Base-by-base conservation (phyloP, 1,284 basidiomycete genomes). In the Ceratorhiza oryzae-sativae region DNA sequence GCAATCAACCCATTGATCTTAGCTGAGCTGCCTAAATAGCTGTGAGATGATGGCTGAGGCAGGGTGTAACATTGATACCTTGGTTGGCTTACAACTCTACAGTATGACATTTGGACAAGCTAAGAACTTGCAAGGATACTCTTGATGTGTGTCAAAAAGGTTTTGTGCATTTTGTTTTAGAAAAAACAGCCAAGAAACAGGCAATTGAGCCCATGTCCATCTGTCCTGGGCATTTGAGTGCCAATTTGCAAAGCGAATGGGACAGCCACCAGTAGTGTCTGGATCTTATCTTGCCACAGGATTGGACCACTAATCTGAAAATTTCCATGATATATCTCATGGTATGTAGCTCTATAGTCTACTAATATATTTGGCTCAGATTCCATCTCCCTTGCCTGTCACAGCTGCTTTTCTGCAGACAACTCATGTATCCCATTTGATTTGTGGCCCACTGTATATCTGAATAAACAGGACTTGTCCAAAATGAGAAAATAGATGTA, bases 391-490 rank as follows among this genome's bases (percentile, higher is more conserved):
- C 4, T 6, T 23, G 49, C 49, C 49, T 25, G 49, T 13, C 20
- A 9, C 49, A 5, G 49, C 23, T 23, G 49, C 49, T 51, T 51
- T 51, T 51, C 49, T 51, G 49, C 49, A 51, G 20, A 4, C 13
- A 5, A 25, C 20, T 25, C 49, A 51, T 23, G 49, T 51, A 23
- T 51, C 23, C 20, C 49, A 51, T 51, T 51, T 51, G 23, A 51
- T 51, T 51, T 51, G 49, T 27, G 2, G 49, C 20, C 49, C 49
- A 51, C 49, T 51, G 49, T 51, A 51, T 51, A n/a, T n/a, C n/a
- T n/a, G n/a, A n/a, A n/a, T n/a, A n/a, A n/a, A n/a, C n/a, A n/a
- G n/a, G n/a, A n/a, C n/a, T n/a, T n/a, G n/a, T n/a, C n/a, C n/a
- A n/a, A n/a, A n/a, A n/a, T n/a, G n/a, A n/a, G n/a, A n/a, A n/a